Evolutionary conservation across 768 basidiomycete genomes (phyloP).

Genomic region (Boletus rufocinnamomeus): DNA sequence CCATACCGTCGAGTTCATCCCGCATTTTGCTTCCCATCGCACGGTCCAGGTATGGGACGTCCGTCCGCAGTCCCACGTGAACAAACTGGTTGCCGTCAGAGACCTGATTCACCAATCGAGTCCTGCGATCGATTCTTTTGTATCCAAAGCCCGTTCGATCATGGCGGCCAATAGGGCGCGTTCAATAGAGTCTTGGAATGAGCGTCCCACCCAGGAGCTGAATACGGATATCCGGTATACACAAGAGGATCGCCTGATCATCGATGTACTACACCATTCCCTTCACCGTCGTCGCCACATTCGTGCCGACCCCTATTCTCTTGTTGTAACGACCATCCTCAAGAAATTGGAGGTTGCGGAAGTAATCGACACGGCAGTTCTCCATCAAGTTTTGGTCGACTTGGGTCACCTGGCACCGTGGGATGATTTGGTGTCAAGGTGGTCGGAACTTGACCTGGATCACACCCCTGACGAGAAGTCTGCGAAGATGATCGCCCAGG

Average conservation of each 20-base stretch:
- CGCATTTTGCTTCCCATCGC: constrained; percentile 47
- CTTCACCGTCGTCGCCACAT: constrained; percentile 47
- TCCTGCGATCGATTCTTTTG: constrained; percentile 50
- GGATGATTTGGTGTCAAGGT: constrained; percentile 62
- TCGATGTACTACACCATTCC: constrained; percentile 59
- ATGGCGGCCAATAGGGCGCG: constrained; percentile 39
- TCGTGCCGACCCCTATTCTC: constrained; percentile 65
- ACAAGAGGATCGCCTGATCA: constrained; percentile 53
- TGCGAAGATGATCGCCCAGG: constrained; percentile 37
- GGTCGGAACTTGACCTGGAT: constrained; percentile 37
- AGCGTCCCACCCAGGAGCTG: constrained; percentile 31
- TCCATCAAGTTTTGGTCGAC: constrained; percentile 58
- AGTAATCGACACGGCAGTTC: constrained; percentile 25
- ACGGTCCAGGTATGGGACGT: constrained; percentile 56
- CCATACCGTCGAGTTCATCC: constrained; percentile 52
- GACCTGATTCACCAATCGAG: constrained; percentile 47
- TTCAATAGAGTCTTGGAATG: constrained; percentile 32
- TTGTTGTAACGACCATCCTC: constrained; percentile 55
- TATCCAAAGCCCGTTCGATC: constrained; percentile 47
- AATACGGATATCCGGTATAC: constrained; percentile 44
- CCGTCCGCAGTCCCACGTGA: constrained; percentile 59
- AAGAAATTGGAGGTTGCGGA: constrained; percentile 51
- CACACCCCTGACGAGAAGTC: constrained; percentile 27
- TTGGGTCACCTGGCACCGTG: constrained; percentile 79
- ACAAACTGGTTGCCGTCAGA: constrained; percentile 49